These are phyloP conservation scores for Pythium scleroteichum DNA, from an alignment of 352 stramenopile genomes.

Conservation along the genomic window DNA sequence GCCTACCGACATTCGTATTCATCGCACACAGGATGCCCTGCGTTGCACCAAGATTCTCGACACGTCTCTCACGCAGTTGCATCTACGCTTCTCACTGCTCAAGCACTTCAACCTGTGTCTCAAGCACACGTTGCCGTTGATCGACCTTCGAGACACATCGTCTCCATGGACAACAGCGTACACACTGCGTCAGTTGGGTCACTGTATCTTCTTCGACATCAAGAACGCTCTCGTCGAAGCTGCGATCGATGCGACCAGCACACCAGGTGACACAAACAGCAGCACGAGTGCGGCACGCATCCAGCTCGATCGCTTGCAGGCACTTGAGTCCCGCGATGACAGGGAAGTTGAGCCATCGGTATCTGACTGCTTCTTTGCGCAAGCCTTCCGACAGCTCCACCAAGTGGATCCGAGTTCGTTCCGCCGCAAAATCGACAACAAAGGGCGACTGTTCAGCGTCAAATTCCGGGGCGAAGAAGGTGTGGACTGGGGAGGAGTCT, in stretches of 20 bases:
- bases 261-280: constrained; percentile 51
- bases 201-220: constrained; percentile 89
- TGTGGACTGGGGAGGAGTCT: constrained; percentile 89
- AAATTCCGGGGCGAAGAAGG: constrained; percentile 90
- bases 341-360: constrained; percentile 85
- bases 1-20: constrained; percentile 69
- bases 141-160: constrained; percentile 76
- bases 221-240: constrained; percentile 82
- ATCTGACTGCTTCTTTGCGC: constrained; percentile 93
- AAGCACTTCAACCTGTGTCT: constrained; percentile 83
- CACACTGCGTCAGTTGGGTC: constrained; percentile 64
- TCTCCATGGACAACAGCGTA: constrained; percentile 78
- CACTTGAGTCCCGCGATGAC: constrained; percentile 86
- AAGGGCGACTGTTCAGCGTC: constrained; percentile 85
- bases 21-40: constrained; percentile 68
- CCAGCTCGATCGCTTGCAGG: constrained; percentile 82
- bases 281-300: constrained; percentile 78
- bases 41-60: constrained; percentile 71
- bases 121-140: constrained; percentile 60
- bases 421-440: constrained; percentile 88
- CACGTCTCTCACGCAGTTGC: constrained; percentile 53
- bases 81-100: constrained; percentile 77
- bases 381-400: constrained; percentile 91
- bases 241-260: constrained; percentile 73
- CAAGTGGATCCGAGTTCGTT: constrained; percentile 84